phyloP scores from a whole-genome alignment of 176 grass and related monocot species.

The Zizania latifolia region DNA sequence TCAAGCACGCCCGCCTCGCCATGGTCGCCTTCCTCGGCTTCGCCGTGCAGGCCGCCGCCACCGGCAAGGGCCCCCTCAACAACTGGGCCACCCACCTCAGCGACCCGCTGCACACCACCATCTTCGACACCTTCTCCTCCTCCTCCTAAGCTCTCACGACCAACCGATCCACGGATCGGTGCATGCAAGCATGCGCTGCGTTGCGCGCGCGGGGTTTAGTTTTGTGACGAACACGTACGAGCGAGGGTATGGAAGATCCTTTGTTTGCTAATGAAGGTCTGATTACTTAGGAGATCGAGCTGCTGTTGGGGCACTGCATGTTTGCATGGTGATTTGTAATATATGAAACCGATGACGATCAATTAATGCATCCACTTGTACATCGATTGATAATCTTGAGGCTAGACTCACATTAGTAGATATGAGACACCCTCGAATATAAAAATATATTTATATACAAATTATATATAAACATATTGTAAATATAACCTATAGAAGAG shows the following conservation, averaged over 20 bases:
- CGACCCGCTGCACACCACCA: slow-evolving; percentile 99
- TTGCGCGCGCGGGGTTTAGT: slow-evolving; percentile 31
- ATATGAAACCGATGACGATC: slow-evolving; percentile 31
- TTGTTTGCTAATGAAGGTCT: slow-evolving; percentile 20
- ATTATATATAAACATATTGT: too few relatives aligned
- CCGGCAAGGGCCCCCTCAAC: slow-evolving; percentile 97
- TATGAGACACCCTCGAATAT: too few relatives aligned
- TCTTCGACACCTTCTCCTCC: slow-evolving; percentile 79
- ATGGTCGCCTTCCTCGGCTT: slow-evolving; percentile 95
- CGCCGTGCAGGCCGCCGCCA: slow-evolving; percentile 92
- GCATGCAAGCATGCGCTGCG: neutral
- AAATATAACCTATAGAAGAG: too few relatives aligned
- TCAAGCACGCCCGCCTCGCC: slow-evolving; percentile 99
- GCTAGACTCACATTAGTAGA: too few relatives aligned
- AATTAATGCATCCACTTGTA: slow-evolving; percentile 48
- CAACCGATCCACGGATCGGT: neutral
- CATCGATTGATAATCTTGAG: slow-evolving; percentile 12
- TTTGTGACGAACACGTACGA: slow-evolving; percentile 60
- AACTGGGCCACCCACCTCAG: slow-evolving; percentile 99
- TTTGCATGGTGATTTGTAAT: slow-evolving; percentile 39
- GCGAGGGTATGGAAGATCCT: slow-evolving; percentile 25
- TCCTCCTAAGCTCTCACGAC: slow-evolving; percentile 36
- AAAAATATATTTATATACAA: too few relatives aligned
- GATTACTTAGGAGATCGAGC: slow-evolving; percentile 39
- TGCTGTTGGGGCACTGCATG: slow-evolving; percentile 1